Conservation (phyloP, 2,329 filamentous ascomycete species). For the Beauveria rudraprayagi region DNA sequence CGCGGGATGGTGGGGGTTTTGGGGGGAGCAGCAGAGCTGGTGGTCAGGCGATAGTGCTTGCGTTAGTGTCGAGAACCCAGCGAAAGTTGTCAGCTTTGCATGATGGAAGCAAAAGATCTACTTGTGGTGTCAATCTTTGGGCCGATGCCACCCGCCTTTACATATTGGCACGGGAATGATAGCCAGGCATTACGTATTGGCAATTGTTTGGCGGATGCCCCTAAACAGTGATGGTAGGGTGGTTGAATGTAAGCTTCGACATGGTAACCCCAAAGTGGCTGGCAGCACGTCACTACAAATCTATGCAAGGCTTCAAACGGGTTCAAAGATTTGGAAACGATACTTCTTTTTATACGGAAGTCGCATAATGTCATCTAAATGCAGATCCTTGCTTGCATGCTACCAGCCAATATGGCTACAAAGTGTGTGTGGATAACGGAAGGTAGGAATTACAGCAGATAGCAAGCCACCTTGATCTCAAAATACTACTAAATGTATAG, state of each 20-base stretch:
- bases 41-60: neutral
- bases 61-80: neutral
- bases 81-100: neutral
- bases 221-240: neutral
- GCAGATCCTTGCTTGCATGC: too few species aligned
- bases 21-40: neutral
- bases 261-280: neutral
- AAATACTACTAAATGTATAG: too few species aligned
- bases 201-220: neutral
- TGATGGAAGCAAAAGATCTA: neutral
- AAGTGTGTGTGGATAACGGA: too few species aligned
- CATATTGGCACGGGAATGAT: neutral
- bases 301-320: too few species aligned
- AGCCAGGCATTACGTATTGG: constrained; percentile 2
- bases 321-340: too few species aligned
- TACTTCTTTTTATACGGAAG: too few species aligned
- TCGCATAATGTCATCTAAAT: too few species aligned
- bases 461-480: too few species aligned
- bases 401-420: too few species aligned
- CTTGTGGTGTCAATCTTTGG: neutral
- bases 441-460: too few species aligned
- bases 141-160: neutral
- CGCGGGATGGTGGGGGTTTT: constrained; percentile 3
- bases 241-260: neutral
- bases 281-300: too few species aligned